Evolutionary conservation across 129 eudicot genomes (phyloP), one percentile per base, ranked within the genome.

Genomic region (Centaurea solstitialis): DNA sequence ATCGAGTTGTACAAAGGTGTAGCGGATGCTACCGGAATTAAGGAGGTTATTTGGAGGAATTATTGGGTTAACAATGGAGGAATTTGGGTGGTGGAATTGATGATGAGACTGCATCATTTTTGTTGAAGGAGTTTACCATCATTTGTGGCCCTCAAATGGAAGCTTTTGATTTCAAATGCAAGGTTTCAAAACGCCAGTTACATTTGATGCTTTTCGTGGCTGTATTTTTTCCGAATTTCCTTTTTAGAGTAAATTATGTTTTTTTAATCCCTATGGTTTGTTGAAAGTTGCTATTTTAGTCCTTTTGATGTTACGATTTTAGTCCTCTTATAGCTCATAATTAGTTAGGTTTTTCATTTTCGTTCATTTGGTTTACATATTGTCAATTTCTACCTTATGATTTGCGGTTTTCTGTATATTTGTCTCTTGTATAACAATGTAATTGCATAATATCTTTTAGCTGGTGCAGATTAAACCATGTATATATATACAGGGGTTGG

Each of bases 81-180:
- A 23, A 68, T 76, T 75, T 18, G 70, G 66, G 81, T 57, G 76
- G 23, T 35, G 85, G 37, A 50, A 22, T 37, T 67, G 72, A 82
- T 67, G 72, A 82, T 8, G 72, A 57, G 65, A 37, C 7, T 50
- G 80, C 81, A 40, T 68, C 24, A 17, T 33, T 2, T 13, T 6
- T 62, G 23, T 81, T 65, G 74, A 69, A 47, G 70, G 39, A 82
- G 47, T 33, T 66, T 70, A 75, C 74, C 68, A 81, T 61, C 85
- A 81, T 75, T 82, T 68, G 81, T 81, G 85, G 85, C 80, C 72
- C 67, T 28, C 73, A n/a, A 81, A 74, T 24, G 73, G 13, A 57
- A 76, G 35, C 73, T 45, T 45, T 59, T 37, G 3, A 40, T 78
- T 78, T 68, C 24, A 38, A 66, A 66, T 45, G 40, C 20, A 50